phyloP scores from a whole-genome alignment of 352 stramenopile species.

The Thalassiosira hispida region DNA sequence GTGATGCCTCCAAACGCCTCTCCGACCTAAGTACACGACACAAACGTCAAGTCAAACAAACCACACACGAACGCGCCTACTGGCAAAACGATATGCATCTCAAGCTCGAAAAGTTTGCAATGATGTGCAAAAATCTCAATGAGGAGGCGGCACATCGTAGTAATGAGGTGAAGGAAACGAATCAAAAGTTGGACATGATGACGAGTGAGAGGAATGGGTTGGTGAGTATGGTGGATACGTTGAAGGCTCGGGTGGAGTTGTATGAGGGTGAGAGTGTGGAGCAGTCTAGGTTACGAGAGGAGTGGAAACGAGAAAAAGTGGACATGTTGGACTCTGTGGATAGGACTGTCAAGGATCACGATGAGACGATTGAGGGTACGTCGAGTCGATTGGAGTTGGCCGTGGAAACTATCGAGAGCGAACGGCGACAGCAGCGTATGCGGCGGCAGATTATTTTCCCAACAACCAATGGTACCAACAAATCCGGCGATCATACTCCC shows the following conservation, averaged over 20 bases:
- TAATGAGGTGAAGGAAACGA: conserved; percentile 55
- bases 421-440: conserved; percentile 46
- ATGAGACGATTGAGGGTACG: conserved; percentile 57
- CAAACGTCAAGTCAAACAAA: conserved; percentile 64
- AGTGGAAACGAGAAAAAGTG: conserved; percentile 44
- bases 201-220: conserved; percentile 59
- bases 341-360: conserved; percentile 38
- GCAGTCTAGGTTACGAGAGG: conserved; percentile 25
- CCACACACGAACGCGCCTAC: conserved; percentile 58
- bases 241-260: conserved; percentile 38
- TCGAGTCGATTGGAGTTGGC: conserved; percentile 46
- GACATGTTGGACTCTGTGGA: conserved; percentile 37
- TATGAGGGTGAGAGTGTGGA: conserved; percentile 56
- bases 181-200: conserved; percentile 45
- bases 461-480: neutral
- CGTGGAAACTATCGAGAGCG: conserved; percentile 47
- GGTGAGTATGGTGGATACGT: conserved; percentile 42
- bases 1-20: conserved; percentile 52
- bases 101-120: conserved; percentile 68
- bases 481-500: too few relatives aligned
- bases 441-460: conserved; percentile 71
- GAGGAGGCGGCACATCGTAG: conserved; percentile 58
- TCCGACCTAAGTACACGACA: conserved; percentile 52
- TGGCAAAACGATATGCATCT: conserved; percentile 73
- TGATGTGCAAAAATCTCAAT: conserved; percentile 72